A percentile compares a stretch with the other conserved stretches of the same genome.
phyloP scores from a whole-genome alignment of 2,329 filamentous ascomycete genomes.

The Colletotrichum plurivorum region DNA sequence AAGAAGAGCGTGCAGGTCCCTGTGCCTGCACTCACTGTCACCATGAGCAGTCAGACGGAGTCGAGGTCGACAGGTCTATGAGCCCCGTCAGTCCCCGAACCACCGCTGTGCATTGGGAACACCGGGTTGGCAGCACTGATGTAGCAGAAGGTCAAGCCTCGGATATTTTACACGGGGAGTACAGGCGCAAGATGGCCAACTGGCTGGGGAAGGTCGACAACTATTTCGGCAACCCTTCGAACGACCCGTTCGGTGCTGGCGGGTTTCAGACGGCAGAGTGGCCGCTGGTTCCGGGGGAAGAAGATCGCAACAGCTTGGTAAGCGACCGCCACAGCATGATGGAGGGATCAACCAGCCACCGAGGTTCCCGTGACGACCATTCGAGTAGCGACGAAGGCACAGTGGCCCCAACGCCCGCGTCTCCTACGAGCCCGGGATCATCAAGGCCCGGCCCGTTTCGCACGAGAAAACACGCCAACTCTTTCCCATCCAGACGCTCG shows the following conservation, averaged over 20 bases:
- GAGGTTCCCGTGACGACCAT: conserved; percentile 49
- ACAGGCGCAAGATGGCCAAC: conserved; percentile 54
- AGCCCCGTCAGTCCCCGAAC: not conserved
- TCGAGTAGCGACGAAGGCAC: conserved; percentile 33
- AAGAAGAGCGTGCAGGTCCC: conserved; percentile 37
- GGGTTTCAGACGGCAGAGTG: conserved; percentile 65
- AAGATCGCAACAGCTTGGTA: conserved; percentile 58
- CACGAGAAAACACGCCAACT: conserved; percentile 6
- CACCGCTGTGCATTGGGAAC: conserved; percentile 12
- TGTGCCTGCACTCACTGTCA: conserved; percentile 24
- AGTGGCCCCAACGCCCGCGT: conserved; percentile 3
- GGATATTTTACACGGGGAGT: not conserved
- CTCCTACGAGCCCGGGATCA: conserved; percentile 1
- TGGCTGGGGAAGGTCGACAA: conserved; percentile 59
- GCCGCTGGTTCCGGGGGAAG: conserved; percentile 70
- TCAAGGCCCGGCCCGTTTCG: not conserved
- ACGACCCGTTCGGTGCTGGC: conserved; percentile 62
- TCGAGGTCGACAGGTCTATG: not conserved
- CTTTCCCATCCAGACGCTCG: conserved; percentile 5
- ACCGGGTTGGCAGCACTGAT: not conserved
- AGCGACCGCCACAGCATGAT: conserved; percentile 54
- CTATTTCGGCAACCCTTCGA: conserved; percentile 62
- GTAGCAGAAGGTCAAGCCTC: not conserved
- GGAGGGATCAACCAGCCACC: conserved; percentile 44
- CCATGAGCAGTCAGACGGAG: not conserved